Base-by-base conservation (phyloP, 1,284 basidiomycete genomes). In the Ganoderma boninense region DNA sequence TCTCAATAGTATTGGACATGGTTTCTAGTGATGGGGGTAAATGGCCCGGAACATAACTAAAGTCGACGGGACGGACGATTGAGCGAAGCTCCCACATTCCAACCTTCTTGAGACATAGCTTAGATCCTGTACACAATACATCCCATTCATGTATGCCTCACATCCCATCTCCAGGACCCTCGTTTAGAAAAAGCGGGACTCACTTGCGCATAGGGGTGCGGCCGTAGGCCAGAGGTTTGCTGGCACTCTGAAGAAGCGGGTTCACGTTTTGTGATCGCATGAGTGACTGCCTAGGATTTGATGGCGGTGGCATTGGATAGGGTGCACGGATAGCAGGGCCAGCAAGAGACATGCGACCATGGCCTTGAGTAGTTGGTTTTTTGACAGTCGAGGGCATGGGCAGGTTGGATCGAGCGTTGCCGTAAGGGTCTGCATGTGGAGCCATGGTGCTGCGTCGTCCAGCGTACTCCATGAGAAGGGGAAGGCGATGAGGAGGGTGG, bases 171-270 rank as follows among this genome's bases (percentile, higher is more conserved):
- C 42, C 13, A n/a, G 6, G 11, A n/a, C 59, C 20, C 38, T 23
- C n/a, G 38, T 57, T 13, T n/a, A 40, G 40, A 38, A 38, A 62
- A 6, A 18, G 35, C 42, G 40, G 64, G 18, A 82, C 90, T 81
- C 77, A 93, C 93, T 85, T 88, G 64, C 88, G 88, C 75, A 92
- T 81, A 5, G 95, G 94, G n/a, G 94, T 96, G 68, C 89, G 84
- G 0, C 92, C 93, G 79, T 88, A 90, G 64, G 83, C 88, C 67
- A 69, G 73, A 11, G 85, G 85, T 75, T 95, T 93, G 40, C 85
- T 87, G 0, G 87, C 87, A 74, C 92, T 94, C 77, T 88, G 87
- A n/a, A 93, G 80, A 7, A 94, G 80, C 0, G 90, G 86, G 75
- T 93, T 93, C 57, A 80, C 71, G 72, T 89, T 90, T 78, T 91